A percentile compares a stretch with the other conserved stretches of the same genome.
Conservation (phyloP, 768 basidiomycete genomes). For the Panus rudis region DNA sequence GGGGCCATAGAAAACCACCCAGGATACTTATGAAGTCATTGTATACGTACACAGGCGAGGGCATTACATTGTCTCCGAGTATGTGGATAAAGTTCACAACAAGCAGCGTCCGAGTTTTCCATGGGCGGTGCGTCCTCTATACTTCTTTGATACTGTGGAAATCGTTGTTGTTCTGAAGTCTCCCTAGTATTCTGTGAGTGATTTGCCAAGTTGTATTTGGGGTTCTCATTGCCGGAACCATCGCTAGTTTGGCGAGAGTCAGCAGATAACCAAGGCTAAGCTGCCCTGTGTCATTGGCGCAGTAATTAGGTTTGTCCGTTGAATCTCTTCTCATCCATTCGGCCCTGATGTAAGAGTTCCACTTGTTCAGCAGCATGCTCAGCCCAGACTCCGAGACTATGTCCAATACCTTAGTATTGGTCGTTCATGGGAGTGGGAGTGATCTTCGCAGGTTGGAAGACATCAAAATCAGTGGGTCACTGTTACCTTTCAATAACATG, state of each 20-base stretch:
- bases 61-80: conserved; percentile 69
- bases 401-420: conserved; percentile 63
- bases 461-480: conserved; percentile 63
- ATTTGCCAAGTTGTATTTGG: conserved; percentile 1
- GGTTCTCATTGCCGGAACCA: neutral
- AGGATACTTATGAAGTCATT: neutral
- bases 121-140: conserved; percentile 53
- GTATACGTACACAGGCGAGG: conserved; percentile 36
- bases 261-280: conserved; percentile 57
- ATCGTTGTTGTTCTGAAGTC: conserved; percentile 3
- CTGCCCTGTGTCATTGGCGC: conserved; percentile 69
- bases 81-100: conserved; percentile 57
- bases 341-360: neutral
- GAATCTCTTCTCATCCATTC: neutral
- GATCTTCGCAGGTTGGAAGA: conserved; percentile 63
- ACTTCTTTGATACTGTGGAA: conserved; percentile 49
- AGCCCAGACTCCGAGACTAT: conserved; percentile 73
- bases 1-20: neutral
- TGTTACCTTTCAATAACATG: conserved; percentile 1
- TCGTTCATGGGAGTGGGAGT: conserved; percentile 53
- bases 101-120: conserved; percentile 58
- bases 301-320: conserved; percentile 49
- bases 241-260: conserved; percentile 70
- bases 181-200: conserved; percentile 4
- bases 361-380: conserved; percentile 50